Evolutionary conservation across 2,329 filamentous ascomycete genomes (phyloP).

Genomic region (Epichloe baconii): DNA sequence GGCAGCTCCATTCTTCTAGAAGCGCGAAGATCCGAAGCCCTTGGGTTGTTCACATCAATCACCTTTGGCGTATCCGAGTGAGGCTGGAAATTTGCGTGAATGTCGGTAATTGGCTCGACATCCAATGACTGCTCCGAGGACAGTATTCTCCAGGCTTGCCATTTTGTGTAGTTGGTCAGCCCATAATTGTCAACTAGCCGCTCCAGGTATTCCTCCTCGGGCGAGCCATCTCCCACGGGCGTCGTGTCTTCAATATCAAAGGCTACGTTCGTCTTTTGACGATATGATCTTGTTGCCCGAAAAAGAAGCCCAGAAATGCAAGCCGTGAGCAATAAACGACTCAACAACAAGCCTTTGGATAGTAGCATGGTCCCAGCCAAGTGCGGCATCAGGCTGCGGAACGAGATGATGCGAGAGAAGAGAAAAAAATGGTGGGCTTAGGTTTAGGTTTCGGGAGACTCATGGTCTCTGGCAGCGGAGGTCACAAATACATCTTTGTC

Average conservation of each 20-base stretch:
- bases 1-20: slow-evolving; percentile 21
- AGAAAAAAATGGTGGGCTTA: not conserved
- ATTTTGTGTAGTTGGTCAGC: slow-evolving; percentile 19
- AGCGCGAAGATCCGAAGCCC: slow-evolving; percentile 14
- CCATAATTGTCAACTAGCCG: slow-evolving; percentile 15
- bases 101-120: slow-evolving; percentile 15
- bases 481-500: not conserved
- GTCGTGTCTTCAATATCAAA: slow-evolving; percentile 8
- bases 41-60: slow-evolving; percentile 15
- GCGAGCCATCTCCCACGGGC: slow-evolving; percentile 8
- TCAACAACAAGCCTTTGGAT: slow-evolving; percentile 12
- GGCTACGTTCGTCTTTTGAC: slow-evolving; percentile 4
- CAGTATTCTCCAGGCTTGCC: slow-evolving; percentile 22
- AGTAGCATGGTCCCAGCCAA: slow-evolving; percentile 14
- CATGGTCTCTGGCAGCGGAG: not conserved
- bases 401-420: not conserved
- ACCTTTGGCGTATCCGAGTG: slow-evolving; percentile 12
- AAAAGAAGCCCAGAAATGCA: slow-evolving; percentile 16
- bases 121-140: slow-evolving; percentile 16
- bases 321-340: slow-evolving; percentile 11
- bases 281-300: slow-evolving; percentile 9
- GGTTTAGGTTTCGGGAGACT: not conserved
- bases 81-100: slow-evolving; percentile 19
- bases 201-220: slow-evolving; percentile 21
- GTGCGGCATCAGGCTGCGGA: slow-evolving; percentile 5